Evolutionary conservation across 371 early-diverging fungal genomes (phyloP).

Genomic region (Mortierella sp.): DNA sequence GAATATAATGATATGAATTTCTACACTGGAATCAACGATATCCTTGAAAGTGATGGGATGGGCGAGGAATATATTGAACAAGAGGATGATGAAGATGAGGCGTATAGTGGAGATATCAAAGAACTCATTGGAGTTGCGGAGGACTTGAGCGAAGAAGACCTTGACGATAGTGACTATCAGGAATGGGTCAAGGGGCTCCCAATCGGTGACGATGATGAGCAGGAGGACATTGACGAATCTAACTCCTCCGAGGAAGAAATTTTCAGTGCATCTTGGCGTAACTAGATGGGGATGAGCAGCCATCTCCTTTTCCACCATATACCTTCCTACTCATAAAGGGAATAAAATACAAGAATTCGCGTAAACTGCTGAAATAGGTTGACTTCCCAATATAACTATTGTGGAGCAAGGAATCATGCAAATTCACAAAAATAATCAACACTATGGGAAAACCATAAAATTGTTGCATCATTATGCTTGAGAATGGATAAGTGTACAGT

Average conservation of each 20-base stretch:
- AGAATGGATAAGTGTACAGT: too few species aligned
- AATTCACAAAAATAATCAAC: too few species aligned
- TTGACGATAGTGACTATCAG: background rate
- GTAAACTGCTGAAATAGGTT: too few species aligned
- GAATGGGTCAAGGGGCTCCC: background rate
- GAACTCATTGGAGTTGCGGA: background rate
- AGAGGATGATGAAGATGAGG: conserved; percentile 15
- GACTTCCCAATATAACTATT: too few species aligned
- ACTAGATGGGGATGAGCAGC: background rate
- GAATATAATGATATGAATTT: background rate
- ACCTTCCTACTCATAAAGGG: background rate
- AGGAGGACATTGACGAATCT: background rate
- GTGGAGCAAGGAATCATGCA: too few species aligned
- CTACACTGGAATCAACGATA: background rate
- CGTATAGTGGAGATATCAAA: conserved; percentile 6
- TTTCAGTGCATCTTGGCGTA: background rate
- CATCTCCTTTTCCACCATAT: background rate
- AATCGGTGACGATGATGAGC: background rate
- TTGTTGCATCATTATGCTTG: too few species aligned
- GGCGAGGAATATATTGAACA: conserved; percentile 8
- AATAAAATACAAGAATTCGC: background rate
- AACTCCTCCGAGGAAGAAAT: background rate
- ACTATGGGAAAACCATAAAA: too few species aligned
- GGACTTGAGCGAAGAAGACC: background rate
- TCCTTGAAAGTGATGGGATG: background rate